phyloP scores from a whole-genome alignment of 495 filamentous ascomycete genomes.

The Podospora fimiseda region DNA sequence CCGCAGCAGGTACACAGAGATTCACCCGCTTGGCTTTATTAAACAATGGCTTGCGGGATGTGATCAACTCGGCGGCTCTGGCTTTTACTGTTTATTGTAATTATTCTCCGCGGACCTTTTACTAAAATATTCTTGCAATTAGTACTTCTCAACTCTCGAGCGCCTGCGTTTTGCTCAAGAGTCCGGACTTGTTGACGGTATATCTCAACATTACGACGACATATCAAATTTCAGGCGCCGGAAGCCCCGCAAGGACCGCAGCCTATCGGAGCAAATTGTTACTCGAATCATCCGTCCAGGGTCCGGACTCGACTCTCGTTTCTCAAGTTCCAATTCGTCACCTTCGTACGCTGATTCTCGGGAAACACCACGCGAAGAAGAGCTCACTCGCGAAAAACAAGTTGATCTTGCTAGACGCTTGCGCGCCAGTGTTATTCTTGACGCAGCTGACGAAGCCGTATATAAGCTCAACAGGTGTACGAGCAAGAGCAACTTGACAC shows the following conservation, averaged over 20 bases:
- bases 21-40: conserved; percentile 15
- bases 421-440: conserved; percentile 55
- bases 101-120: conserved; percentile 5
- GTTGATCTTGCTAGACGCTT: conserved; percentile 51
- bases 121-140: conserved; percentile 16
- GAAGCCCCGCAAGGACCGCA: conserved; percentile 28
- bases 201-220: conserved; percentile 38
- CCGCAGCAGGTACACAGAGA: not conserved
- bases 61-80: not conserved
- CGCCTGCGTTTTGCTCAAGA: conserved; percentile 56
- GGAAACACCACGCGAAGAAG: conserved; percentile 48
- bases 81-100: conserved; percentile 8
- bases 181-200: conserved; percentile 29
- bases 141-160: conserved; percentile 66
- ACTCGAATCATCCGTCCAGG: conserved; percentile 21
- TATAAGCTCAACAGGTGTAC: conserved; percentile 43
- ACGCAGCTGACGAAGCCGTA: conserved; percentile 64
- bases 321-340: conserved; percentile 50
- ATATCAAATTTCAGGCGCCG: conserved; percentile 36
- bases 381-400: conserved; percentile 68
- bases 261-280: conserved; percentile 33
- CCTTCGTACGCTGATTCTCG: conserved; percentile 67
- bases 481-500: conserved; percentile 28
- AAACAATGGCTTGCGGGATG: not conserved
- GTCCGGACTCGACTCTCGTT: conserved; percentile 33